Evolutionary conservation across 306 rosid species (phyloP).

Genomic region (Cucurbita moschata): DNA sequence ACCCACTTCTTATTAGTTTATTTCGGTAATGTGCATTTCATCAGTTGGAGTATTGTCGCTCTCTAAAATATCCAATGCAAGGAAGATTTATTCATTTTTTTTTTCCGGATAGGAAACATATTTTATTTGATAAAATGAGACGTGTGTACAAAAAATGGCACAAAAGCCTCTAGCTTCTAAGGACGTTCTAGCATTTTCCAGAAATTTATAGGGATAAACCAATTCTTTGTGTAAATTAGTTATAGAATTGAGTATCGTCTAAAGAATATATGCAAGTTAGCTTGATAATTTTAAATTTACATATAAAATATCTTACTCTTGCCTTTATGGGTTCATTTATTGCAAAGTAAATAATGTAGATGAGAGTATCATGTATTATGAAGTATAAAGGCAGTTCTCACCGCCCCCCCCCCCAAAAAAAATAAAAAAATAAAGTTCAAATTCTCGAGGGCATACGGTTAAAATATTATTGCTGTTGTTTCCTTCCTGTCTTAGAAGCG

Average conservation of each 20-base stretch:
- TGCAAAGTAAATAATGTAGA: not conserved
- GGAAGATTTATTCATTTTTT: not conserved
- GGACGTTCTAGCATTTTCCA: not conserved
- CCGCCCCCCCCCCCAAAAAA: no score
- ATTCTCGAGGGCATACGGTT: not conserved
- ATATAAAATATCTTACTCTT: not conserved
- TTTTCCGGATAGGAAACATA: not conserved
- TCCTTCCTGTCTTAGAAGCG: not conserved
- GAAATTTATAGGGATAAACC: not conserved
- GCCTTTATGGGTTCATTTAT: not conserved
- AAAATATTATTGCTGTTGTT: not conserved
- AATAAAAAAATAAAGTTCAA: not conserved
- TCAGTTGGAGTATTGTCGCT: not conserved
- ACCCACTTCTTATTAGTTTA: not conserved
- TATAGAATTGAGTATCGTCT: not conserved
- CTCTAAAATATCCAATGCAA: not conserved
- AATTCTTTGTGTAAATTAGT: not conserved
- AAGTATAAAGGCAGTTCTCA: not conserved
- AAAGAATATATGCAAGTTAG: not conserved
- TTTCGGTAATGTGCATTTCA: not conserved
- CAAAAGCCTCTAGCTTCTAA: not conserved
- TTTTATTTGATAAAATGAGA: not conserved
- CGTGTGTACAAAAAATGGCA: not conserved
- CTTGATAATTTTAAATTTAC: not conserved
- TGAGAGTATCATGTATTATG: not conserved